Evolutionary conservation across 208 protist genomes (phyloP).

Genomic region (Sergeia podlipaevii): DNA sequence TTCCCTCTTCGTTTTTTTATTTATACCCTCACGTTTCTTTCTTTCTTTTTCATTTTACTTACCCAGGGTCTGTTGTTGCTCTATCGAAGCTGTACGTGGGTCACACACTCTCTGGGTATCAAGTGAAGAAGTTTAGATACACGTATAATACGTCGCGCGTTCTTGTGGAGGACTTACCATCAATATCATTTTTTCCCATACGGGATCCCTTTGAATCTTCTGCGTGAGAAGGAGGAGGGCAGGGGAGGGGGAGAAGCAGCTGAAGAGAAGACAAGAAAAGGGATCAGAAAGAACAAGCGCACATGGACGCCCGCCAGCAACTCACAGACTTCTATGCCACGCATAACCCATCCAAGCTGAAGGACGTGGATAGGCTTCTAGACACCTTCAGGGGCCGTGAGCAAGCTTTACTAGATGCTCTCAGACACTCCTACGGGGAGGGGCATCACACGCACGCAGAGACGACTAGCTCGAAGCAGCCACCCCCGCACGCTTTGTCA

Average conservation of each 20-base stretch:
- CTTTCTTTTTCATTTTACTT: too few species aligned
- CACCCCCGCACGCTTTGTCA: background rate
- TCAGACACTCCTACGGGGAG: constrained; percentile 33
- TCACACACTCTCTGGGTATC: too few species aligned
- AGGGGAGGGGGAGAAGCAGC: background rate
- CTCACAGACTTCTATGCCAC: constrained; percentile 38
- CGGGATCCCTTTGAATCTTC: too few species aligned
- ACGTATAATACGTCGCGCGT: too few species aligned
- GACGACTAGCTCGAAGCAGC: background rate
- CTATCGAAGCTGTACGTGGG: too few species aligned
- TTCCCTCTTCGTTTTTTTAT: too few species aligned
- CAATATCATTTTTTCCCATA: too few species aligned
- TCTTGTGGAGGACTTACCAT: too few species aligned
- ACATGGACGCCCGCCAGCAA: constrained; percentile 37
- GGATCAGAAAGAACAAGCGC: background rate
- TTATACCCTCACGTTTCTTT: too few species aligned
- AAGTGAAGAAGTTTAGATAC: too few species aligned
- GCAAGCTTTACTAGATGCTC: constrained; percentile 32
- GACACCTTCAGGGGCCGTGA: constrained; percentile 47
- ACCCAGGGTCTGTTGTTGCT: too few species aligned
- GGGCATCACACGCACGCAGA: background rate
- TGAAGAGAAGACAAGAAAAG: background rate
- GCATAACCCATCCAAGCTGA: constrained; percentile 57
- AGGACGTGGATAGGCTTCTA: constrained; percentile 40
- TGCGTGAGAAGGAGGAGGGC: too few species aligned